These are phyloP conservation scores for Cyberlindnera maclurae DNA, from an alignment of 805 yeast species.

Conservation along the genomic window DNA sequence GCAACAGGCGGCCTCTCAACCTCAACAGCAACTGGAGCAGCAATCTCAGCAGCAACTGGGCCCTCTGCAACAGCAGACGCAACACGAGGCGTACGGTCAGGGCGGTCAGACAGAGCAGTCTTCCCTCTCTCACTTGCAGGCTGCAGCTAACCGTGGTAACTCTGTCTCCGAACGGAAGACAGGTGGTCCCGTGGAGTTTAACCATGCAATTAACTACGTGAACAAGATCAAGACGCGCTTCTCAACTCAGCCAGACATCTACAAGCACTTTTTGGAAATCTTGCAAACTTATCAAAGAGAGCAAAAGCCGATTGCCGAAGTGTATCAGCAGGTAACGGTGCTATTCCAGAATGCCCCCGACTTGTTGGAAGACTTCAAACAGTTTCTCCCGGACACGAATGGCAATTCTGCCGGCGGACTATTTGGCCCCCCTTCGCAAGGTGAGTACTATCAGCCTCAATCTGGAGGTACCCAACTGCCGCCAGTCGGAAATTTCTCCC, in stretches of 20 bases:
- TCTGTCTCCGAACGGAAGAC: constrained; percentile 15
- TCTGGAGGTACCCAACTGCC: constrained; percentile 48
- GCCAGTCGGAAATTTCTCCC: constrained; percentile 84
- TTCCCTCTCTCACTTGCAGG: constrained; percentile 29
- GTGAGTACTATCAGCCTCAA: constrained; percentile 22
- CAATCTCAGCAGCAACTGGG: constrained; percentile 11
- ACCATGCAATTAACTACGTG: constrained; percentile 94
- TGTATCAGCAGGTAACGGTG: constrained; percentile 85
- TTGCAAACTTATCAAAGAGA: constrained; percentile 95
- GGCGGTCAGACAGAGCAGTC: constrained; percentile 15
- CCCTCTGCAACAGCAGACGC: constrained; percentile 16
- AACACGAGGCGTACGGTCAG: constrained; percentile 6
- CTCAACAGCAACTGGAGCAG: constrained; percentile 14
- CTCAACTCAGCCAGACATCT: constrained; percentile 90
- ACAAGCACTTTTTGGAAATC: constrained; percentile 90
- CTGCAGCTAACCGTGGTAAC: constrained; percentile 29
- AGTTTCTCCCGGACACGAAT: constrained; percentile 76
- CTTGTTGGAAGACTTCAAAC: constrained; percentile 87
- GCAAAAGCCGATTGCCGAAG: constrained; percentile 91
- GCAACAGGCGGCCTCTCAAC: constrained; percentile 25
- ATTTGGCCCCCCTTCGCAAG: constrained; percentile 14
- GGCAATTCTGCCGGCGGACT: constrained; percentile 20
- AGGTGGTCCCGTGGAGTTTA: constrained; percentile 81
- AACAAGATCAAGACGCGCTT: constrained; percentile 93
- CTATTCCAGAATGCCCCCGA: constrained; percentile 93